Evolutionary conservation across 441 rosid species (phyloP).

Genomic region (Erodium texanum): DNA sequence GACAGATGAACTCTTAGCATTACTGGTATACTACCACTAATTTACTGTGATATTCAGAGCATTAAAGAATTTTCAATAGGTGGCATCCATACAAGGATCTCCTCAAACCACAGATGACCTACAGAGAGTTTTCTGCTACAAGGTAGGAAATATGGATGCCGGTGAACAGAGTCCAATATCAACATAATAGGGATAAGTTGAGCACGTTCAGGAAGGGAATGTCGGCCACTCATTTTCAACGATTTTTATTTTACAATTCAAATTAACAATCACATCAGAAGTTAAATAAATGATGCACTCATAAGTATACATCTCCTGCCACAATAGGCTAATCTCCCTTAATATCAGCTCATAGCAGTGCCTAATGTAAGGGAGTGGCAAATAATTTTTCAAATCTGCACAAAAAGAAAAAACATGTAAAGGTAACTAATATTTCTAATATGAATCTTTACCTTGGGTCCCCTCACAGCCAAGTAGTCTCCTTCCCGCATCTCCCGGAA

Average conservation of each 20-base stretch:
- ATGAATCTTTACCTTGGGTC: slow-evolving; percentile 36
- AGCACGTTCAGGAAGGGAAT: background rate
- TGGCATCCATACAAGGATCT: background rate
- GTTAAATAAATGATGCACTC: background rate
- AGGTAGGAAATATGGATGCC: background rate
- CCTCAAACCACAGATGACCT: background rate
- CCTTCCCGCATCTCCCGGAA: slow-evolving; percentile 42
- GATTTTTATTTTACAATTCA: background rate
- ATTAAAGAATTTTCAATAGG: slow-evolving; percentile 1
- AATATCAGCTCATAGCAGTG: background rate
- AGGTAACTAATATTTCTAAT: background rate
- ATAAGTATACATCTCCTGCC: background rate
- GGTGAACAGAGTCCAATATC: background rate
- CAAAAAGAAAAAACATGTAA: background rate
- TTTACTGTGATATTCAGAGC: background rate
- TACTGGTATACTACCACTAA: background rate
- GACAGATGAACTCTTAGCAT: background rate
- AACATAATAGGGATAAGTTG: background rate
- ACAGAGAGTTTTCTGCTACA: background rate
- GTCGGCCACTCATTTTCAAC: background rate
- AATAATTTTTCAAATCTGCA: background rate
- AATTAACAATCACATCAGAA: background rate
- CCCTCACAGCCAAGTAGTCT: slow-evolving; percentile 39
- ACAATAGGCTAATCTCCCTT: background rate
- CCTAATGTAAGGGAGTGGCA: background rate